A percentile compares a stretch with the other conserved stretches of the same genome.
Conservation (phyloP, 2,329 filamentous ascomycete species). For the Hymenoscyphus linearis region DNA sequence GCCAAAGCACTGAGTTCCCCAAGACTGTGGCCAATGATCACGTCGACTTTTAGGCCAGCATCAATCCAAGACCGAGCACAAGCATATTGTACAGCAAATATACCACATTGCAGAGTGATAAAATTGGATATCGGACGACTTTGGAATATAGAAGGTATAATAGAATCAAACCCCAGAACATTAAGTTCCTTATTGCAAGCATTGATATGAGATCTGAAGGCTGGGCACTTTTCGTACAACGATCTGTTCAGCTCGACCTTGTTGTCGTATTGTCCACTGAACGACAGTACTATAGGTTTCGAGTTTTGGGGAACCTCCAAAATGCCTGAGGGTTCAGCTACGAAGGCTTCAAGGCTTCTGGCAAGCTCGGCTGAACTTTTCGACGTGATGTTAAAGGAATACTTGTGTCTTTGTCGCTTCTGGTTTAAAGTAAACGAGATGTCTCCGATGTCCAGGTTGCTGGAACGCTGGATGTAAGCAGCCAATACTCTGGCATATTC, state of each 20-base stretch:
- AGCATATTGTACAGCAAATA: slow-evolving; percentile 19
- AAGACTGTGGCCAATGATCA: slow-evolving; percentile 35
- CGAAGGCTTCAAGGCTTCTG: slow-evolving; percentile 8
- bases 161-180: slow-evolving; percentile 5
- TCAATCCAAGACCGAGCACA: slow-evolving; percentile 19
- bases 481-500: background rate
- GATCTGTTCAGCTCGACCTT: slow-evolving; percentile 9
- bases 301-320: slow-evolving; percentile 5
- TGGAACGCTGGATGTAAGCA: background rate
- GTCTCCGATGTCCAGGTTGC: too few species aligned
- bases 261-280: slow-evolving; percentile 19
- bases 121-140: slow-evolving; percentile 7
- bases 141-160: slow-evolving; percentile 18
- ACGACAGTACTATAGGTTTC: slow-evolving; percentile 34
- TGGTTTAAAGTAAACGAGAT: background rate
- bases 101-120: slow-evolving; percentile 11
- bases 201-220: slow-evolving; percentile 16
- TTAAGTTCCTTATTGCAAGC: slow-evolving; percentile 11
- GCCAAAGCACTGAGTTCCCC: slow-evolving; percentile 36
- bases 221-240: background rate
- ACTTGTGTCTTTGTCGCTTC: background rate
- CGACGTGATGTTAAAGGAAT: background rate
- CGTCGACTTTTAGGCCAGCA: slow-evolving; percentile 9
- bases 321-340: slow-evolving; percentile 2
- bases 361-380: slow-evolving; percentile 6